Conservation (phyloP, 1,284 basidiomycete species). For the Apiotrichum akiyoshidainum region DNA sequence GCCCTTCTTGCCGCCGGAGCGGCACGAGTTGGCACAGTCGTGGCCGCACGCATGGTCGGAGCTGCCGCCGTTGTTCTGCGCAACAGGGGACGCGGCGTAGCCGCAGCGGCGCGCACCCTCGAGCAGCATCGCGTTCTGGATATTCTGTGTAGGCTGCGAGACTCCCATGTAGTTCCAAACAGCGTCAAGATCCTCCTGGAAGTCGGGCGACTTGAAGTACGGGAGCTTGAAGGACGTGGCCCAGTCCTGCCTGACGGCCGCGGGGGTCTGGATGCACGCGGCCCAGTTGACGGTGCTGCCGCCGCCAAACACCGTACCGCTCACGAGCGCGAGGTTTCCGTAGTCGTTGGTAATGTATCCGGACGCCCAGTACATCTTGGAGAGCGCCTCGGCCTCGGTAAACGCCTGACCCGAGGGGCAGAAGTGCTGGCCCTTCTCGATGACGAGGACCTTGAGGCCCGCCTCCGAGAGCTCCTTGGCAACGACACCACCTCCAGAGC, state of each 20-base stretch:
- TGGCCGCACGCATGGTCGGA: conserved; percentile 9
- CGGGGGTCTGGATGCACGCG: conserved; percentile 37
- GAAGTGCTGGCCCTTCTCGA: conserved; percentile 53
- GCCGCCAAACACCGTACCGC: conserved; percentile 52
- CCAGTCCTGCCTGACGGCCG: conserved; percentile 14
- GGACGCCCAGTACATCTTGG: conserved; percentile 47
- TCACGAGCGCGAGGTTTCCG: conserved; percentile 48
- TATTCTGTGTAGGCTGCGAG: conserved; percentile 18
- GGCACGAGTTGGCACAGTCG: conserved; percentile 20
- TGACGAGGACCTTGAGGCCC: conserved; percentile 46
- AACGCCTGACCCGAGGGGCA: conserved; percentile 43
- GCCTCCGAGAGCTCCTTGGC: conserved; percentile 45
- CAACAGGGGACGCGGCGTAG: conserved; percentile 19
- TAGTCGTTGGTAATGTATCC: conserved; percentile 50
- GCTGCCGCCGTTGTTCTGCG: conserved; percentile 23
- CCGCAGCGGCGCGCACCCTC: conserved; percentile 28
- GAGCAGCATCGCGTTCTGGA: conserved; percentile 23
- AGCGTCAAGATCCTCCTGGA: conserved; percentile 12
- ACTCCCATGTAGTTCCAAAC: conserved; percentile 19
- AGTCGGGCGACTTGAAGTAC: conserved; percentile 10
- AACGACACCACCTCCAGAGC: conserved; percentile 52
- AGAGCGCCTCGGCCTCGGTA: conserved; percentile 45
- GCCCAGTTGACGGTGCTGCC: conserved; percentile 56
- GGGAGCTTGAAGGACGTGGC: conserved; percentile 6
- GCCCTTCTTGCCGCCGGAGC: conserved; percentile 23